These are phyloP conservation scores for Nitzschia inconspicua DNA, from an alignment of 108 stramenopile genomes.

Conservation along the genomic window DNA sequence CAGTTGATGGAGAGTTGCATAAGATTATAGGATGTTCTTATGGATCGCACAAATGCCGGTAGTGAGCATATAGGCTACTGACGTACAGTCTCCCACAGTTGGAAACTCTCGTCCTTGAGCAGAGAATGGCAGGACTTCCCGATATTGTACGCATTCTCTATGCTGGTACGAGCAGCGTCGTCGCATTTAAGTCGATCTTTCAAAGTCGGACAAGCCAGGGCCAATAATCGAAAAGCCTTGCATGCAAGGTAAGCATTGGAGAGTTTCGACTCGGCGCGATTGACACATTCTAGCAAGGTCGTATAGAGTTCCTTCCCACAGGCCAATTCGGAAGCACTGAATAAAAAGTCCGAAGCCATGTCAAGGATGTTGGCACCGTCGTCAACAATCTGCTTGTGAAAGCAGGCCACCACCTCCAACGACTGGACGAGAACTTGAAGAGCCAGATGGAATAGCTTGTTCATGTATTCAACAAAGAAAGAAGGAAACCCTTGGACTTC, in stretches of 20 bases:
- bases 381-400: background rate
- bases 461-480: slow-evolving; percentile 8
- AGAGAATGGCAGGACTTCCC: slow-evolving; percentile 12
- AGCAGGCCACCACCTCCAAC: slow-evolving; percentile 10
- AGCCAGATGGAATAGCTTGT: background rate
- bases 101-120: slow-evolving; percentile 13
- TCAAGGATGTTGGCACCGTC: background rate
- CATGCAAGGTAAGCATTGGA: slow-evolving; percentile 21
- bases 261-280: slow-evolving; percentile 7
- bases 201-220: background rate
- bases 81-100: slow-evolving; percentile 3
- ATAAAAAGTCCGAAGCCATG: slow-evolving; percentile 1
- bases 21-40: no score
- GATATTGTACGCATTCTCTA: slow-evolving; percentile 8
- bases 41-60: no score
- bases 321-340: background rate
- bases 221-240: slow-evolving; percentile 19
- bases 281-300: slow-evolving; percentile 3
- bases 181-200: slow-evolving; percentile 10
- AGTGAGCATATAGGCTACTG: no score
- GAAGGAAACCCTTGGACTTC: slow-evolving; percentile 1
- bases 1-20: no score
- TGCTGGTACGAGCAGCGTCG: background rate
- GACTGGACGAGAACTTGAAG: slow-evolving; percentile 16
- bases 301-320: slow-evolving; percentile 12